Conservation (phyloP, 2,329 filamentous ascomycete species). For the Epichloe hybrida region DNA sequence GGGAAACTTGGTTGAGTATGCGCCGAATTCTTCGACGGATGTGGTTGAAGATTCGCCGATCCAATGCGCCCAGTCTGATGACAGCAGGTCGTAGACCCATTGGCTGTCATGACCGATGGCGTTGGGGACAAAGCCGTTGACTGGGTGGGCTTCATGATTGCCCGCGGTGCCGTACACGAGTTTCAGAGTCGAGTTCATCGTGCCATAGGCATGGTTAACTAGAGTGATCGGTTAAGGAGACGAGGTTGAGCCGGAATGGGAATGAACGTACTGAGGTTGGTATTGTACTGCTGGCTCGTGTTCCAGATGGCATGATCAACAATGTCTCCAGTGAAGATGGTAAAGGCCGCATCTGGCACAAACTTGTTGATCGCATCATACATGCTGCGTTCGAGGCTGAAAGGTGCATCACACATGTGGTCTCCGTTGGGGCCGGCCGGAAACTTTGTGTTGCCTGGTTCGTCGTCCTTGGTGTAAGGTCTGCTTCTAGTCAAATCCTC, state of each 20-base stretch:
- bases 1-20: slow-evolving; percentile 32
- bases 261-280: slow-evolving; percentile 14
- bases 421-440: slow-evolving; percentile 41
- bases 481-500: slow-evolving; percentile 13
- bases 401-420: slow-evolving; percentile 37
- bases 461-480: slow-evolving; percentile 31
- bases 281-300: slow-evolving; percentile 23
- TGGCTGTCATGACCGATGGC: slow-evolving; percentile 25
- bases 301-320: slow-evolving; percentile 39
- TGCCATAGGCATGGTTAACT: slow-evolving; percentile 32
- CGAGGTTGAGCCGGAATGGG: slow-evolving; percentile 6
- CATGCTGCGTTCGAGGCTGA: slow-evolving; percentile 40
- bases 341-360: slow-evolving; percentile 34
- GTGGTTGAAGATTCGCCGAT: slow-evolving; percentile 22
- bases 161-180: slow-evolving; percentile 38
- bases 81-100: slow-evolving; percentile 38
- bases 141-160: slow-evolving; percentile 42
- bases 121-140: slow-evolving; percentile 33
- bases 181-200: slow-evolving; percentile 28
- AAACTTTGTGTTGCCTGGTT: slow-evolving; percentile 31
- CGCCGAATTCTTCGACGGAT: slow-evolving; percentile 27
- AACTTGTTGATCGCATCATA: slow-evolving; percentile 34
- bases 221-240: slow-evolving; percentile 11
- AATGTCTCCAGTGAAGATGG: slow-evolving; percentile 48
- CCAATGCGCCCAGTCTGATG: slow-evolving; percentile 32